Evolutionary conservation across 2,329 filamentous ascomycete species (phyloP).

Genomic region (Zymoseptoria brevis): DNA sequence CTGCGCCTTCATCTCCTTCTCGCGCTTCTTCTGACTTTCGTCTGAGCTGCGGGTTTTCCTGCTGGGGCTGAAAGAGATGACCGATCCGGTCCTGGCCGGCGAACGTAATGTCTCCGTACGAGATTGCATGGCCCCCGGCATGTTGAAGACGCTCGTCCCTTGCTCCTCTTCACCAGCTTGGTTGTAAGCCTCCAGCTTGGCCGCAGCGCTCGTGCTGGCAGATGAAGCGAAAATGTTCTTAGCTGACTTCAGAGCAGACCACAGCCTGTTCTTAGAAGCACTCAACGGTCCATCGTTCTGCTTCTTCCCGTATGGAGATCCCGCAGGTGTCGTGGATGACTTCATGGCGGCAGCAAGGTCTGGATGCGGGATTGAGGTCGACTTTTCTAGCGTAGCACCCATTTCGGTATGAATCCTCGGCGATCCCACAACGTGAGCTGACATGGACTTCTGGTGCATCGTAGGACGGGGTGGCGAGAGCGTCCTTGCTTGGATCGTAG

Average conservation of each 20-base stretch:
- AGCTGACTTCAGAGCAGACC: slow-evolving; percentile 81
- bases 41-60: slow-evolving; percentile 52
- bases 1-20: slow-evolving; percentile 55
- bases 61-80: slow-evolving; percentile 25
- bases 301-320: slow-evolving; percentile 45
- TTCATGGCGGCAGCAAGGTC: slow-evolving; percentile 30
- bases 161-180: slow-evolving; percentile 16
- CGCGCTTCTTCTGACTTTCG: slow-evolving; percentile 54
- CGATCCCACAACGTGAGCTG: slow-evolving; percentile 35
- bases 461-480: slow-evolving; percentile 32
- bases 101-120: slow-evolving; percentile 20
- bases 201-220: slow-evolving; percentile 50
- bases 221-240: slow-evolving; percentile 78
- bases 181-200: slow-evolving; percentile 45
- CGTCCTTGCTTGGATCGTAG: slow-evolving; percentile 6
- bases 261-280: slow-evolving; percentile 86
- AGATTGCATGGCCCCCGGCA: slow-evolving; percentile 28
- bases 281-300: slow-evolving; percentile 72
- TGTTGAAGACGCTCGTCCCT: slow-evolving; percentile 21
- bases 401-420: slow-evolving; percentile 34
- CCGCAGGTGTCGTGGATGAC: slow-evolving; percentile 48
- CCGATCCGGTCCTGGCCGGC: slow-evolving; percentile 19
- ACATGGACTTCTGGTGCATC: slow-evolving; percentile 31
- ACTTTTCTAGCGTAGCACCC: slow-evolving; percentile 48
- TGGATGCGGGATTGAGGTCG: slow-evolving; percentile 38